Base-by-base conservation (phyloP, 108 stramenopile genomes). In the Cyclotella cryptica region DNA sequence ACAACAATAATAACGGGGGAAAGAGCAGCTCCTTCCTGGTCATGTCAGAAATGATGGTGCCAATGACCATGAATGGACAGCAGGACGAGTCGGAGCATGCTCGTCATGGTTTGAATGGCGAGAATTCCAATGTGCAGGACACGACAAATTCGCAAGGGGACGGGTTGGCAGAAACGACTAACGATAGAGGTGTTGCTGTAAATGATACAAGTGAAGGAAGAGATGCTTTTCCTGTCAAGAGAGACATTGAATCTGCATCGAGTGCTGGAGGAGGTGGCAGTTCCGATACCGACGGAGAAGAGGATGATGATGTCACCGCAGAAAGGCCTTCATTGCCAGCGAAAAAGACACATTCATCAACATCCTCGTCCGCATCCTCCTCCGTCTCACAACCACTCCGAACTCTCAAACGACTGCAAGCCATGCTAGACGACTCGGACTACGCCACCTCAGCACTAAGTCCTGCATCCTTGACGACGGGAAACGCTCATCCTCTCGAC, bases 381-480 rank as follows among this genome's bases (percentile, higher is more conserved):
- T 26, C 78, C 59, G 42, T 71, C 35, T 91, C 90, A 2, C 87
- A 89, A 54, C 93, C 93, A 10, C 49, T 95, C 43, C 49, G 87
- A 69, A 95, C 94, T 17, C 67, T 95, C 29, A 75, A 91, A 64
- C 91, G 86, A 68, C 72, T 95, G 3, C 94, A 93, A 73, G 89
- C 91, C 54, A 91, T 95, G 88, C 68, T 95, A 66, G 94, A 95
- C 66, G 90, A 92, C 44, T 90, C 90, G 4, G 94, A 93, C 79
- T 95, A 95, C 66, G 86, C 92, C 53, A 93, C 93, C 12, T 51
- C 64, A 12, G 69, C 83, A 0, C 53, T 81, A 1, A 58, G 70
- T 15, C 41, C 80, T 26, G 69, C 59, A 58, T 77, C 69, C 30
- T 26, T 18, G 21, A 57, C 28, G 54, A 46, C 18, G 19, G 65